Evolutionary conservation across 768 basidiomycete species (phyloP).

Genomic region (Lentinula lateritia): DNA sequence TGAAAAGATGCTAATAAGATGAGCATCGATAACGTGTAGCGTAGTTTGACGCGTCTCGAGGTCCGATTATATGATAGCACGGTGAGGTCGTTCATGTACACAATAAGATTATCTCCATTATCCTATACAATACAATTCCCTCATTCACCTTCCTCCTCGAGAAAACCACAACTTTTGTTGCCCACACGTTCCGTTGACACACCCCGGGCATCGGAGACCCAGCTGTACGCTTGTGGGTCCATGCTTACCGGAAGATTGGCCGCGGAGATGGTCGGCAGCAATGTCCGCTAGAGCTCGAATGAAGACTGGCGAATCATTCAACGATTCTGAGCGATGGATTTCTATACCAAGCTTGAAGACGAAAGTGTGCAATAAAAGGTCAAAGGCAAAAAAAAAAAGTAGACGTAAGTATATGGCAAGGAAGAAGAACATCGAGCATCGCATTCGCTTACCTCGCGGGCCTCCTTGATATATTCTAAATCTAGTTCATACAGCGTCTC

Average conservation of each 20-base stretch:
- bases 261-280: conserved; percentile 69
- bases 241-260: conserved; percentile 46
- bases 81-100: background rate
- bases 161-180: conserved; percentile 89
- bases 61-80: background rate
- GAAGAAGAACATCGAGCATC: background rate
- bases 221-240: conserved; percentile 76
- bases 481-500: conserved; percentile 98
- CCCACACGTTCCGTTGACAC: conserved; percentile 83
- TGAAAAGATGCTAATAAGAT: background rate
- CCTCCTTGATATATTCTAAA: conserved; percentile 89
- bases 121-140: background rate
- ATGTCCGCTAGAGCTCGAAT: conserved; percentile 94
- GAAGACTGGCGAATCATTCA: conserved; percentile 96
- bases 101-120: background rate
- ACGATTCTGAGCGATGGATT: conserved; percentile 80
- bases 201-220: conserved; percentile 87
- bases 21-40: too few relatives aligned
- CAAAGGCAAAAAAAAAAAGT: conserved; percentile 8
- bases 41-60: background rate
- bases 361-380: conserved; percentile 5
- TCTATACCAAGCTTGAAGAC: conserved; percentile 78
- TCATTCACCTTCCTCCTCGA: conserved; percentile 48
- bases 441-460: conserved; percentile 63
- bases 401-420: background rate